Evolutionary conservation across 2,329 filamentous ascomycete species (phyloP).

Genomic region (Curvularia hawaiiensis): DNA sequence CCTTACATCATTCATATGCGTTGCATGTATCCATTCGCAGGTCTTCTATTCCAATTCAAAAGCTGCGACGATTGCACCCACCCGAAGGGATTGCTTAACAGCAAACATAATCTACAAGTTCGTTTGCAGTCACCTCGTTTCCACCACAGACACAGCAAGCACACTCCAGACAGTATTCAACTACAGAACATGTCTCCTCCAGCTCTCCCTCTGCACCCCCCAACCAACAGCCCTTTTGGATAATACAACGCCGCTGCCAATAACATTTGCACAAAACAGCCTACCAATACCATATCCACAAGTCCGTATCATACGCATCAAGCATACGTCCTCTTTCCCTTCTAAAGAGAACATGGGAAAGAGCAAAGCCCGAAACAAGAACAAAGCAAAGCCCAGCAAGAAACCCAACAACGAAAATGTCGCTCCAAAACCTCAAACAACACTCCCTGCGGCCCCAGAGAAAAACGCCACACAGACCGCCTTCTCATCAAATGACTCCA

Average conservation of each 20-base stretch:
- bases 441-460: not conserved
- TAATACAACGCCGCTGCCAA: constrained; percentile 6
- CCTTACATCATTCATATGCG: no score
- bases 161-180: constrained; percentile 6
- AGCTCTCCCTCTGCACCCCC: constrained; percentile 2
- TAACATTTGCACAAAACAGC: constrained; percentile 27
- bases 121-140: constrained; percentile 4
- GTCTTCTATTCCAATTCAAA: not conserved
- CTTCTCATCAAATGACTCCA: not conserved
- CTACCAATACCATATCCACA: constrained; percentile 29
- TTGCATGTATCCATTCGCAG: not conserved
- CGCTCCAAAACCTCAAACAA: not conserved
- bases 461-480: no score
- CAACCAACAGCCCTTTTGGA: constrained; percentile 18
- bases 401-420: not conserved
- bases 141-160: constrained; percentile 15
- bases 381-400: constrained; percentile 8
- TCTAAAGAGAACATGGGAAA: constrained; percentile 23
- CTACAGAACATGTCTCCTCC: constrained; percentile 1
- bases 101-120: not conserved
- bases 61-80: constrained; percentile 7
- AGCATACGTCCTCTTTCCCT: constrained; percentile 20
- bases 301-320: constrained; percentile 25
- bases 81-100: no score
- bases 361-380: constrained; percentile 10